Conservation (phyloP, 257 asterid genomes). For the Linaria vulgaris region DNA sequence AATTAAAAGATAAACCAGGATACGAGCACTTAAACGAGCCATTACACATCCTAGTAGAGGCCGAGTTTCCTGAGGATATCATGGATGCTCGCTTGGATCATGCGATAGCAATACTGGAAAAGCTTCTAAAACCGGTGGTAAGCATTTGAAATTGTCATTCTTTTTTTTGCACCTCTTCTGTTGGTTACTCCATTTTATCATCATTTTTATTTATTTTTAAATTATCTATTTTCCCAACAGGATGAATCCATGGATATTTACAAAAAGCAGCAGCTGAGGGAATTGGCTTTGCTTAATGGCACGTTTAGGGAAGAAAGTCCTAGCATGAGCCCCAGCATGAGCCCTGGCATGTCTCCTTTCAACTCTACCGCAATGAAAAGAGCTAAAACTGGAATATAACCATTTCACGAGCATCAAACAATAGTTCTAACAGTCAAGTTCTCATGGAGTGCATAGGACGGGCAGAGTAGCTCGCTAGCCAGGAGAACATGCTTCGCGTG, state of each 20-base stretch:
- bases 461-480: too few relatives aligned
- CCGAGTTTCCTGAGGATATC: slow-evolving; percentile 74
- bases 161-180: background rate
- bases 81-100: slow-evolving; percentile 67
- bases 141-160: slow-evolving; percentile 14
- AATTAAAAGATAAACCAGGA: slow-evolving; percentile 68
- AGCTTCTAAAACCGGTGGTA: slow-evolving; percentile 81
- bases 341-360: slow-evolving; percentile 84
- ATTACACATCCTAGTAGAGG: slow-evolving; percentile 76
- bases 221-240: slow-evolving; percentile 28
- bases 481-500: background rate
- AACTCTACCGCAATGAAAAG: slow-evolving; percentile 67
- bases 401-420: background rate
- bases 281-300: slow-evolving; percentile 72
- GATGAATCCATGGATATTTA: slow-evolving; percentile 73
- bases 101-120: slow-evolving; percentile 60
- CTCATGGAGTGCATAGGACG: slow-evolving; percentile 11
- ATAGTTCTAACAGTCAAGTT: slow-evolving; percentile 11
- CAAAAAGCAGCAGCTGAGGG: slow-evolving; percentile 76
- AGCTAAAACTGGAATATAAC: slow-evolving; percentile 65
- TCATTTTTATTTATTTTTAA: background rate
- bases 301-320: slow-evolving; percentile 76
- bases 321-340: slow-evolving; percentile 77
- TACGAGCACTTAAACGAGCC: slow-evolving; percentile 84
- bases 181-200: slow-evolving; percentile 14